Percentiles rank a stretch among this genome's conserved stretches.
These are phyloP conservation scores for Penium margaritaceum DNA, from an alignment of 139 green algal genomes.

Conservation along the genomic window DNA sequence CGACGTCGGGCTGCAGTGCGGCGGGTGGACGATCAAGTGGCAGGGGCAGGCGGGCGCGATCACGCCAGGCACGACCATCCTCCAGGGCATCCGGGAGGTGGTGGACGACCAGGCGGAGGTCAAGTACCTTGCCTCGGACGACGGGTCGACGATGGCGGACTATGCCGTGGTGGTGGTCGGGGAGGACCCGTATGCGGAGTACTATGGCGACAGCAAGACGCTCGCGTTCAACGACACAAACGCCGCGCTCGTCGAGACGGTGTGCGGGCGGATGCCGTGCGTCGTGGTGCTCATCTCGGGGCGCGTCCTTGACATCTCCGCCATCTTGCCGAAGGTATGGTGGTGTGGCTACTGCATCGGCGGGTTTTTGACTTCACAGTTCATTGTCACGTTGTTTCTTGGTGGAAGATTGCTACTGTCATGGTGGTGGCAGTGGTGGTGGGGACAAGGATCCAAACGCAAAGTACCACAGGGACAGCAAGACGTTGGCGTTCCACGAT, in stretches of 20 bases:
- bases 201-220: conserved; percentile 1
- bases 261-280: conserved; percentile 15
- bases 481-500: too few species aligned
- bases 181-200: conserved; percentile 15
- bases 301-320: not conserved
- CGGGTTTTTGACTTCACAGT: too few species aligned
- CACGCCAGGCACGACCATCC: not conserved
- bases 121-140: not conserved
- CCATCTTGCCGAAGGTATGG: conserved; percentile 13
- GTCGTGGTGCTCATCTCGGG: conserved; percentile 28
- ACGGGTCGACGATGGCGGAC: not conserved
- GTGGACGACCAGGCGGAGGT: not conserved
- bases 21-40: conserved; percentile 7
- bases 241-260: not conserved
- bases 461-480: too few species aligned
- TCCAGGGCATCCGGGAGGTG: not conserved
- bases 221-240: too few species aligned
- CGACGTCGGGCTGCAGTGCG: conserved; percentile 8
- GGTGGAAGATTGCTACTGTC: too few species aligned
- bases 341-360: too few species aligned
- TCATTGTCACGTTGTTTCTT: too few species aligned
- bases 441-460: too few species aligned
- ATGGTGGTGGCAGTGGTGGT: too few species aligned
- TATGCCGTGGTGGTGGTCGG: not conserved
- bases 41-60: not conserved